phyloP scores from a whole-genome alignment of 192 early-diverging fungal genomes.

The Coemansia sp. region DNA sequence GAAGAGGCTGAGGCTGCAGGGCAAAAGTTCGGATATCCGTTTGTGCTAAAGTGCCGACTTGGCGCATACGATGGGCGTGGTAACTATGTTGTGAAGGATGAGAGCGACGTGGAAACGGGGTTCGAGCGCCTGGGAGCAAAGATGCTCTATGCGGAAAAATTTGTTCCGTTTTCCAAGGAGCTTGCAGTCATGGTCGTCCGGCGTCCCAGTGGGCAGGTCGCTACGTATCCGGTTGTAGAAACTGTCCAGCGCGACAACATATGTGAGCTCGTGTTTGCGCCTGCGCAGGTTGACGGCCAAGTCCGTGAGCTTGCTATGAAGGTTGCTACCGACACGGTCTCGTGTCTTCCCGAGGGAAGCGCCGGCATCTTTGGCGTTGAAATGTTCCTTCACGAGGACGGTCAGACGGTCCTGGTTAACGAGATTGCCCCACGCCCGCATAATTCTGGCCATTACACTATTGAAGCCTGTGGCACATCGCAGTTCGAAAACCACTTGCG shows the following conservation, averaged over 20 bases:
- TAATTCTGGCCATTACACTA: slow-evolving; percentile 99
- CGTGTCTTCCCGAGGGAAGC: slow-evolving; percentile 68
- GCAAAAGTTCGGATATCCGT: slow-evolving; percentile 81
- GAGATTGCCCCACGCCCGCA: slow-evolving; percentile 99
- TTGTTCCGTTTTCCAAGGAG: slow-evolving; percentile 90
- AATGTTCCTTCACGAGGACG: slow-evolving; percentile 92
- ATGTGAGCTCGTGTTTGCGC: slow-evolving; percentile 93
- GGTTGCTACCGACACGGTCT: slow-evolving; percentile 85
- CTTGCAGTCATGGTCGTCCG: slow-evolving; percentile 98
- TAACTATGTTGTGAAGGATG: slow-evolving; percentile 84
- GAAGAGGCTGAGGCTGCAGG: slow-evolving; percentile 57
- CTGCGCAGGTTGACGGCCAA: slow-evolving; percentile 91
- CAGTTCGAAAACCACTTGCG: slow-evolving; percentile 97
- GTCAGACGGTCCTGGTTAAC: slow-evolving; percentile 81
- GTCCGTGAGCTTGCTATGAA: slow-evolving; percentile 70
- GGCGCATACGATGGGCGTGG: slow-evolving; percentile 96
- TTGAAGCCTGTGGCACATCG: slow-evolving; percentile 95
- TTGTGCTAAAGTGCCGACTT: slow-evolving; percentile 95
- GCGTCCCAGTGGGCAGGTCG: slow-evolving; percentile 60
- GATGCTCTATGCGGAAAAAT: slow-evolving; percentile 93
- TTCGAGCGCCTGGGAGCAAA: slow-evolving; percentile 52
- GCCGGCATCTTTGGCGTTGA: slow-evolving; percentile 98
- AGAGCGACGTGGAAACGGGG: slow-evolving; percentile 62
- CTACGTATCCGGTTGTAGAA: slow-evolving; percentile 92
- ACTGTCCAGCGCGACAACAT: slow-evolving; percentile 97